Percentiles rank a stretch among this genome's conserved stretches.
Conservation (phyloP, 1,284 basidiomycete species). For the Singerocomus inundabilis region DNA sequence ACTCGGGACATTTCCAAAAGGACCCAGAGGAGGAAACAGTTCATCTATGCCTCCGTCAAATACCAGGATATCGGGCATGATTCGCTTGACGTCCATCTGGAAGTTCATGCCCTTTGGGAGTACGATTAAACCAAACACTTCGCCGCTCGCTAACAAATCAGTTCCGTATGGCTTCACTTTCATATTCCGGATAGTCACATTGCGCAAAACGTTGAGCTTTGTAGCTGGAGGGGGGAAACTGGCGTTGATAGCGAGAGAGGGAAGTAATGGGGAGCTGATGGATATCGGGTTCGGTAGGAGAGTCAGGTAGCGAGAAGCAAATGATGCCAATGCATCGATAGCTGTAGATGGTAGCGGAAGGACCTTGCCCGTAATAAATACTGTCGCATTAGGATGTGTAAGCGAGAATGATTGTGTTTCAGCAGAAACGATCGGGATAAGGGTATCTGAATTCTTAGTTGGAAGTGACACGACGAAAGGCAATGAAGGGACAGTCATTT, state of each 20-base stretch:
- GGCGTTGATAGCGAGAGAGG: constrained; percentile 45
- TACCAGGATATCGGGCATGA: constrained; percentile 72
- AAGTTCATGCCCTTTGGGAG: constrained; percentile 67
- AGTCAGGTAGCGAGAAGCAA: constrained; percentile 62
- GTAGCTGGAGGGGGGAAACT: constrained; percentile 63
- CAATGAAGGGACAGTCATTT: constrained; percentile 50
- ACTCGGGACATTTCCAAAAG: constrained; percentile 34
- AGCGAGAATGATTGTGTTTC: constrained; percentile 53
- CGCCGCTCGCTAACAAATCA: constrained; percentile 62
- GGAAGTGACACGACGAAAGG: constrained; percentile 60
- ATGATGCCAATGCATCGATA: constrained; percentile 52
- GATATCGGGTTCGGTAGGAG: constrained; percentile 53
- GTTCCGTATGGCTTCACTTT: constrained; percentile 54
- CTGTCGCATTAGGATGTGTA: constrained; percentile 65
- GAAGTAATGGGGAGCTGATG: constrained; percentile 54
- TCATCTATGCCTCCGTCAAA: constrained; percentile 66
- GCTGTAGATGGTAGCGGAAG: constrained; percentile 50
- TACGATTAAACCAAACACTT: constrained; percentile 59
- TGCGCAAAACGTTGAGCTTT: constrained; percentile 59
- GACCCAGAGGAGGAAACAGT: background rate
- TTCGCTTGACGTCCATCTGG: constrained; percentile 54
- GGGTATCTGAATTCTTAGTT: constrained; percentile 17
- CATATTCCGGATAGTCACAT: constrained; percentile 75
- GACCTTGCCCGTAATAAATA: constrained; percentile 56
- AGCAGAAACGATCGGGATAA: constrained; percentile 53